phyloP scores from a whole-genome alignment of 2,329 filamentous ascomycete species.

The Rutstroemia sydowiana region DNA sequence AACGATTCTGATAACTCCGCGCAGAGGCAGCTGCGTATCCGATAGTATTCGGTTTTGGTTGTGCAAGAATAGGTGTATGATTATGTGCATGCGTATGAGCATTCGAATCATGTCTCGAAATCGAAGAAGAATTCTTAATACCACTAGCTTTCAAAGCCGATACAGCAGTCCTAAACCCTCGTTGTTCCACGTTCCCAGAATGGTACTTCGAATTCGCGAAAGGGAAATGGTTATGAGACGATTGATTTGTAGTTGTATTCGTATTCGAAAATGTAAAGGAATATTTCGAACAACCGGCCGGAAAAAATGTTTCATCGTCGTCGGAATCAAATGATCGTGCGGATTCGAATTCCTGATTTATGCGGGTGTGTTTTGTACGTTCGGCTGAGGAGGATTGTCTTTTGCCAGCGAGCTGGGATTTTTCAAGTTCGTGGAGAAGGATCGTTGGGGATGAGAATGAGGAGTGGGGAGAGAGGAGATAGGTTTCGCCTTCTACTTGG shows the following conservation, averaged over 20 bases:
- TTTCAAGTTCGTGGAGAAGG: background rate
- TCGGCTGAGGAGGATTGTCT: background rate
- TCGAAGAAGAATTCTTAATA: too few species aligned
- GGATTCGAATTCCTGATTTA: background rate
- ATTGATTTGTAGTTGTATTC: background rate
- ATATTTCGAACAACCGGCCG: background rate
- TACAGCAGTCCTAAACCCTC: too few species aligned
- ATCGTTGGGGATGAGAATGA: background rate
- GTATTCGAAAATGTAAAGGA: background rate
- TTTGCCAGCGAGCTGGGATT: background rate
- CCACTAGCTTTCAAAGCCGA: too few species aligned
- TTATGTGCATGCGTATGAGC: too few species aligned
- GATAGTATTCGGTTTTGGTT: background rate
- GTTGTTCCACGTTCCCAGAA: too few species aligned
- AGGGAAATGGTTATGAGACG: background rate
- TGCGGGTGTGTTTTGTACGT: background rate
- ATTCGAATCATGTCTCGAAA: too few species aligned
- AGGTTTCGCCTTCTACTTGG: background rate
- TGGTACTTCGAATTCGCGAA: too few species aligned
- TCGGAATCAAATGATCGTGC: background rate
- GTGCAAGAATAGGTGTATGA: background rate
- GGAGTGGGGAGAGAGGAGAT: background rate
- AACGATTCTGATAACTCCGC: background rate
- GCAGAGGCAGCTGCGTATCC: background rate
- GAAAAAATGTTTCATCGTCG: background rate